Base-by-base conservation (phyloP, 257 asterid genomes). In the Solanum chilense region DNA sequence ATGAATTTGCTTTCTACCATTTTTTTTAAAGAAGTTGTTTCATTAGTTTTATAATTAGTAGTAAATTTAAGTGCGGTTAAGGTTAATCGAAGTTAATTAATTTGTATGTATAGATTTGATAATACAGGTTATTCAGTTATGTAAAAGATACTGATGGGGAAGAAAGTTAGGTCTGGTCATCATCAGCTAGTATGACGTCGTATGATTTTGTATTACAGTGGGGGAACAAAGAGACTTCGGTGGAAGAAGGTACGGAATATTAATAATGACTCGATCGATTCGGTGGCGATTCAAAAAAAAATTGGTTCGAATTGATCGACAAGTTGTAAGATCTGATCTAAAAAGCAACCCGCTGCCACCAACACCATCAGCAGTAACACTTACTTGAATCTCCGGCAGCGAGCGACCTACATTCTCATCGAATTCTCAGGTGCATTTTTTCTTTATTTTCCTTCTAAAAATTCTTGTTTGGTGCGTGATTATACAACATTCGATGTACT, bases 141-240 rank as follows among this genome's bases (percentile, higher is more conserved):
- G 71, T 20, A 12, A 85, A 88, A 77, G 87, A 20, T 88, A 84
- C 82, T 82, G 88, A 97, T 95, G 98, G 96, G 95, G 91, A 93
- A 94, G 91, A 92, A 92, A 88, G 89, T 78, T 85, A 86, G 95
- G 89, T 93, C 96, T 45, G 45, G 81, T 39, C 25, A 29, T 9
- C 52, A 27, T 88, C 95, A 71, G 90, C 90, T 45, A 88, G 87
- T 35, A 91, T 94, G 87, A 82, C 97, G 91, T 90, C 98, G 87
- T 93, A 95, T 2, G 98, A 95, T 85, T 94, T 95, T 89, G 93
- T 90, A 9, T 89, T 97, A 89, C 98, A 94, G 93, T 91, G 98
- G 98, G 98, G 98, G 15, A 95, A 93, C 87, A 89, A 97, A 95
- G 88, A 90, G 98, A 91, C 86, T 94, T 73, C 93, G 98, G 35